Evolutionary conservation across 2,329 filamentous ascomycete species (phyloP).

Genomic region (Aspergillus caelatus): DNA sequence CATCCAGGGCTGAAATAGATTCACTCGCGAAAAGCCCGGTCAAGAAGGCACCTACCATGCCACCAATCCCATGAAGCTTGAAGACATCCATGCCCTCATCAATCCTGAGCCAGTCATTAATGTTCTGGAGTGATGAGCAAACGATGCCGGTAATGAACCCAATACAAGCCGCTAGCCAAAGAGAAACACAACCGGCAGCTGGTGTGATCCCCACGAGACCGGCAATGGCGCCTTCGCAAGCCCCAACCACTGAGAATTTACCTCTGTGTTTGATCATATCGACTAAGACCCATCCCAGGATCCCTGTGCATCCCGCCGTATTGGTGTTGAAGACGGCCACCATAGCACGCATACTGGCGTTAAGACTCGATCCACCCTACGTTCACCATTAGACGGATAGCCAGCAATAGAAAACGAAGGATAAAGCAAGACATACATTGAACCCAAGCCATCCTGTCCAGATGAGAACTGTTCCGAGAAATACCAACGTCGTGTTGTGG

Average conservation of each 20-base stretch:
- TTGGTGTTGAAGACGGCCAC: constrained; percentile 62
- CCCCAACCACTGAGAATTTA: constrained; percentile 59
- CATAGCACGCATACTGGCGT: constrained; percentile 57
- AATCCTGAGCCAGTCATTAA: constrained; percentile 58
- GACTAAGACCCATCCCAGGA: constrained; percentile 58
- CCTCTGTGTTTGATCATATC: constrained; percentile 56
- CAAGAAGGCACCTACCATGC: constrained; percentile 60
- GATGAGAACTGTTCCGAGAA: constrained; percentile 63
- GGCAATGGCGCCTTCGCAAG: constrained; percentile 61
- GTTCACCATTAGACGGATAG: background rate
- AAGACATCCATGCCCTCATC: constrained; percentile 64
- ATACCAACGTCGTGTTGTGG: constrained; percentile 74
- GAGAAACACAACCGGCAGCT: constrained; percentile 56
- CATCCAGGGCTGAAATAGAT: constrained; percentile 51
- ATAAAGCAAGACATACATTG: constrained; percentile 41
- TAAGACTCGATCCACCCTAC: constrained; percentile 56
- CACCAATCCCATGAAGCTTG: constrained; percentile 61
- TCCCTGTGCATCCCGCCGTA: constrained; percentile 56
- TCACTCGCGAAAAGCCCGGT: constrained; percentile 59
- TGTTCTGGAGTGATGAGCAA: constrained; percentile 53
- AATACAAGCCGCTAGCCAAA: constrained; percentile 59
- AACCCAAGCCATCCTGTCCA: constrained; percentile 60
- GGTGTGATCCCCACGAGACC: constrained; percentile 65
- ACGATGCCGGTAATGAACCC: constrained; percentile 58
- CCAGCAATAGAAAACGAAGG: background rate